Evolutionary conservation across 108 stramenopile genomes (phyloP), one percentile per base, ranked within the genome.

Genomic region (Skeletonema marinoi): DNA sequence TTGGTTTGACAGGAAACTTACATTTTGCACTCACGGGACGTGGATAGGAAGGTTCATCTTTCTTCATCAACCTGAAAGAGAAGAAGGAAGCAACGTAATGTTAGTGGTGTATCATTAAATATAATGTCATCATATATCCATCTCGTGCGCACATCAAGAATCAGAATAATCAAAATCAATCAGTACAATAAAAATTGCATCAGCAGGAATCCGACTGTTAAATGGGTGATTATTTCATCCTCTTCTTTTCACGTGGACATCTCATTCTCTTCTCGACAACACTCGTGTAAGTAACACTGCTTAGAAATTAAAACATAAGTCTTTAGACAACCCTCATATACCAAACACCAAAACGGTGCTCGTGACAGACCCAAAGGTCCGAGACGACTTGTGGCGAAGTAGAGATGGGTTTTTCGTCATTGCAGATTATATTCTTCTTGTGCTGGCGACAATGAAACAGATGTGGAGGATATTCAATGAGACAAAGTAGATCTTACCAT

Each of bases 291-390:
- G 16, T 50, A 19, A 19, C 7, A 70, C 80, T 81, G 80, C 80
- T 81, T 70, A 81, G 80, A 81, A 81, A 75, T 81, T 81, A 81
- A 81, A 81, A 81, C 80, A 81, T 69, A 81, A 81, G 80, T 81
- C 80, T 81, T 63, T 38, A 58, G 80, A 81, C 80, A 38, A 63
- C 80, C 63, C 80, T 75, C 80, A 81, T 30, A 19, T 64, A 51
- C 80, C 80, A 74, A 63, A 74, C 68, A 63, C 80, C 74, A 70
- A 70, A 65, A 73, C 72, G 60, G 72, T 65, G 72, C 62, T 59
- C 44, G 33, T 32, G 9, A 17, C 8, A 7, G 35, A 21, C 32
- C 17, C 31, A 16, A 72, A 72, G 17, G 60, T 60, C 54, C 25
- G 59, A 38, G 33, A 46, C 19, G 72, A 39, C 25, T 51, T 16